phyloP scores from a whole-genome alignment of 1,139 yeast species.

The Ogataea hybrid region DNA sequence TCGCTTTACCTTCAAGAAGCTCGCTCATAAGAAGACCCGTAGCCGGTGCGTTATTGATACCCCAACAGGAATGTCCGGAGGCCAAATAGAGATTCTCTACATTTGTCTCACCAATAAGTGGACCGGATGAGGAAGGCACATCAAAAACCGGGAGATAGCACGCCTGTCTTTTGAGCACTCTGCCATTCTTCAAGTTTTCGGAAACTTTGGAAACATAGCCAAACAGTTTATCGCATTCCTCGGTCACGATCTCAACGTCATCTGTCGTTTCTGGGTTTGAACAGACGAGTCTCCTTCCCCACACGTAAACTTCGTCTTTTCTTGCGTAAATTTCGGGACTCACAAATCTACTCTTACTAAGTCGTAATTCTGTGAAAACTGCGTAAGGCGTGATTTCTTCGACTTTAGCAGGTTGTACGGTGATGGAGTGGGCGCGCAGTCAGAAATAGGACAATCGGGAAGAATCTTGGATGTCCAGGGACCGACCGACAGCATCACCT shows the following conservation, averaged over 20 bases:
- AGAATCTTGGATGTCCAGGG: slow-evolving; percentile 94
- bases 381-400: slow-evolving; percentile 89
- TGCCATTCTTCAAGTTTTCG: slow-evolving; percentile 69
- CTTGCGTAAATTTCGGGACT: slow-evolving; percentile 96
- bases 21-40: slow-evolving; percentile 94
- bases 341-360: slow-evolving; percentile 62
- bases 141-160: slow-evolving; percentile 94
- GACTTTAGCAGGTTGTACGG: slow-evolving; percentile 74
- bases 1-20: slow-evolving; percentile 78
- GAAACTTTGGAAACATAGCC: slow-evolving; percentile 78
- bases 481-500: slow-evolving; percentile 83
- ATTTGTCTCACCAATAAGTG: slow-evolving; percentile 90
- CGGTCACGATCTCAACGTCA: slow-evolving; percentile 84
- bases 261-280: slow-evolving; percentile 90
- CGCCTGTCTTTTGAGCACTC: slow-evolving; percentile 82
- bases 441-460: slow-evolving; percentile 91
- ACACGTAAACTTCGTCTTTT: slow-evolving; percentile 91
- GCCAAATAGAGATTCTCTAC: slow-evolving; percentile 77
- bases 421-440: slow-evolving; percentile 90
- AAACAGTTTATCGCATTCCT: slow-evolving; percentile 85
- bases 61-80: slow-evolving; percentile 98
- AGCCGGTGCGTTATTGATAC: slow-evolving; percentile 96
- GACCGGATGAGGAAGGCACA: slow-evolving; percentile 90
- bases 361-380: slow-evolving; percentile 83
- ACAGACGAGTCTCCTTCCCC: slow-evolving; percentile 95